Evolutionary conservation across 306 rosid species (phyloP).

Genomic region (Vicia faba): DNA sequence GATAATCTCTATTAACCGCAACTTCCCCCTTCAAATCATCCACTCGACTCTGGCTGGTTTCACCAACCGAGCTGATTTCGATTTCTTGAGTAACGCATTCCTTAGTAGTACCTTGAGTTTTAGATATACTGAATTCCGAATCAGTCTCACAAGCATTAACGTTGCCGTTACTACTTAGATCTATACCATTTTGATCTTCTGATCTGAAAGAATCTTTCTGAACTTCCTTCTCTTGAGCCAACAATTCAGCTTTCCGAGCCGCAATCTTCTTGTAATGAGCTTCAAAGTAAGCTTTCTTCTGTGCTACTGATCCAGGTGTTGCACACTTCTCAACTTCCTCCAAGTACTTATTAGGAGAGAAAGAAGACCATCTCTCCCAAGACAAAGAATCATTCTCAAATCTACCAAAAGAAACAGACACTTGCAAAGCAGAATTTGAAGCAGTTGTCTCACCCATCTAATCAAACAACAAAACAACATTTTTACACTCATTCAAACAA

Average conservation of each 20-base stretch:
- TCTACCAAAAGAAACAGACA: conserved; percentile 90
- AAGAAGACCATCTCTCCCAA: conserved; percentile 98
- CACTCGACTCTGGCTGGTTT: conserved; percentile 28
- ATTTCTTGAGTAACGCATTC: conserved; percentile 40
- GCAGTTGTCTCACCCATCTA: conserved; percentile 76
- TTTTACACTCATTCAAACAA: conserved; percentile 37
- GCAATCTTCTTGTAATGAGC: conserved; percentile 96
- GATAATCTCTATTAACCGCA: conserved; percentile 42
- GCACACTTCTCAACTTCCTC: conserved; percentile 98
- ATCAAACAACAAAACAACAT: conserved; percentile 32
- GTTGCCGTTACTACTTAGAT: conserved; percentile 41
- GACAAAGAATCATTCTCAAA: conserved; percentile 89
- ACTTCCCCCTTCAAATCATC: conserved; percentile 49
- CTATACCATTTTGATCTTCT: conserved; percentile 48
- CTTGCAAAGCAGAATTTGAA: conserved; percentile 64
- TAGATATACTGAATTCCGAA: conserved; percentile 41
- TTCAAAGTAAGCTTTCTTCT: conserved; percentile 92
- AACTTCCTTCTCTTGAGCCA: conserved; percentile 63
- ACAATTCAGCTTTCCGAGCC: conserved; percentile 76
- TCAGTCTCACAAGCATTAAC: conserved; percentile 25
- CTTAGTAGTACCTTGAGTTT: conserved; percentile 31
- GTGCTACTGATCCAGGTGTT: conserved; percentile 95
- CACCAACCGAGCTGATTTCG: conserved; percentile 39
- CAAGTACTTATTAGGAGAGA: conserved; percentile 88
- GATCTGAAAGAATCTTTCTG: conserved; percentile 47